Percentiles rank a stretch among this genome's conserved stretches.
Evolutionary conservation across 2,329 filamentous ascomycete species (phyloP).

Genomic region (Epichloe baconii): DNA sequence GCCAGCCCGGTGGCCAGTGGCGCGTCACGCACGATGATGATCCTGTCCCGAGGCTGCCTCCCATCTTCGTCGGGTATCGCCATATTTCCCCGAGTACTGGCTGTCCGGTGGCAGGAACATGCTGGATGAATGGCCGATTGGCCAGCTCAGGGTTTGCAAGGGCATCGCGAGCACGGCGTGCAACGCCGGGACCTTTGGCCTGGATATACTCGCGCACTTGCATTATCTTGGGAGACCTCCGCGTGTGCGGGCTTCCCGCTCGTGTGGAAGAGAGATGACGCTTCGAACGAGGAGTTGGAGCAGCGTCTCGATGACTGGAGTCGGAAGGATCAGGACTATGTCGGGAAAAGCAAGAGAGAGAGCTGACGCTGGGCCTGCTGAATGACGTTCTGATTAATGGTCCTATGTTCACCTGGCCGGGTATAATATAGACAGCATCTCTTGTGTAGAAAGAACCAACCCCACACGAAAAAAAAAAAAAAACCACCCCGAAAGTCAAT

Average conservation of each 20-base stretch:
- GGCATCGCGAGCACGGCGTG: constrained; percentile 35
- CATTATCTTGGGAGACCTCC: constrained; percentile 34
- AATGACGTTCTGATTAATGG: no score
- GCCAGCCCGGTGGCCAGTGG: constrained; percentile 39
- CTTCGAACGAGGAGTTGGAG: constrained; percentile 25
- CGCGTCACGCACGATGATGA: constrained; percentile 57
- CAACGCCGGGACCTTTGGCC: constrained; percentile 34
- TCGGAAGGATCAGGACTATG: not conserved
- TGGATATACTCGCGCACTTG: constrained; percentile 32
- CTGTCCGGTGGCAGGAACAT: constrained; percentile 25
- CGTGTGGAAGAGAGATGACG: constrained; percentile 14
- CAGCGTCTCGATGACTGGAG: constrained; percentile 18
- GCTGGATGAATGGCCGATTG: constrained; percentile 23
- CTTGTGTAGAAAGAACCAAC: no score
- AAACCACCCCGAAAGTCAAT: no score
- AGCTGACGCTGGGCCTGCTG: not conserved
- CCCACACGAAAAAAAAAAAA: no score
- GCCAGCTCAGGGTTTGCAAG: constrained; percentile 32
- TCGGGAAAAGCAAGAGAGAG: not conserved
- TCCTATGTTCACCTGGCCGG: no score
- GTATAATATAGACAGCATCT: no score
- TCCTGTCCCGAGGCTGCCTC: constrained; percentile 54
- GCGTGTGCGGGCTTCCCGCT: constrained; percentile 22
- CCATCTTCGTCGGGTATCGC: constrained; percentile 44
- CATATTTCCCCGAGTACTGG: constrained; percentile 61